A percentile compares a stretch with the other conserved stretches of the same genome.
These are phyloP conservation scores for Cladophialophora immunda DNA, from an alignment of 2,329 filamentous ascomycete genomes.

Conservation along the genomic window DNA sequence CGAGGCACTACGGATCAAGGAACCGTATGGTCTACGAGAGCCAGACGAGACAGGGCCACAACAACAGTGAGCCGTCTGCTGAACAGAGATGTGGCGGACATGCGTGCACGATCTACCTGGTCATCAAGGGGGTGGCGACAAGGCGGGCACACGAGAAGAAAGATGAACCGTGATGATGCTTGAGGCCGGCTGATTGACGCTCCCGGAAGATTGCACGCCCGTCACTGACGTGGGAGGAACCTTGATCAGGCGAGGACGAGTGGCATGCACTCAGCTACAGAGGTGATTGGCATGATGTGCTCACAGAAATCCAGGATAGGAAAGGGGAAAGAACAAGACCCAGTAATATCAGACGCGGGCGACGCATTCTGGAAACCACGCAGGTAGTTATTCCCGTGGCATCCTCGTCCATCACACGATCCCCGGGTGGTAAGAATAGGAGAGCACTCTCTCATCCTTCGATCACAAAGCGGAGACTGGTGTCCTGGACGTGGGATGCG, in stretches of 20 bases:
- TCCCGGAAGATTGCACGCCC: background rate
- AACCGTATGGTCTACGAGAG: too few species aligned
- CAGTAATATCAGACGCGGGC: background rate
- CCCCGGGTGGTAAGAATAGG: background rate
- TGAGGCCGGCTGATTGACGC: background rate
- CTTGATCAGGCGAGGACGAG: background rate
- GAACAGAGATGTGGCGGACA: constrained; percentile 1
- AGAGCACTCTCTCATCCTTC: background rate
- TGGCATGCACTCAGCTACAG: background rate
- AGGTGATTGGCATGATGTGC: background rate
- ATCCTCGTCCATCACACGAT: background rate
- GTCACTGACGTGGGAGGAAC: background rate
- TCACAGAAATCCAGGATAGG: background rate
- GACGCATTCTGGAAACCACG: background rate
- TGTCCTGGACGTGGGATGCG: background rate
- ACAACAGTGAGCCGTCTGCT: background rate
- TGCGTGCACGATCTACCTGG: background rate
- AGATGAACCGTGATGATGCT: background rate
- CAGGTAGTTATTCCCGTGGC: background rate
- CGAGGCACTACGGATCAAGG: background rate
- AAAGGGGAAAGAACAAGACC: background rate
- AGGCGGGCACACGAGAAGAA: background rate
- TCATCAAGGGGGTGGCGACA: background rate
- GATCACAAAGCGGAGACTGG: background rate
- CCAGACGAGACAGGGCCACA: background rate